Evolutionary conservation across 2,329 filamentous ascomycete species (phyloP).

Genomic region (Graphiopsis chlorocephala): DNA sequence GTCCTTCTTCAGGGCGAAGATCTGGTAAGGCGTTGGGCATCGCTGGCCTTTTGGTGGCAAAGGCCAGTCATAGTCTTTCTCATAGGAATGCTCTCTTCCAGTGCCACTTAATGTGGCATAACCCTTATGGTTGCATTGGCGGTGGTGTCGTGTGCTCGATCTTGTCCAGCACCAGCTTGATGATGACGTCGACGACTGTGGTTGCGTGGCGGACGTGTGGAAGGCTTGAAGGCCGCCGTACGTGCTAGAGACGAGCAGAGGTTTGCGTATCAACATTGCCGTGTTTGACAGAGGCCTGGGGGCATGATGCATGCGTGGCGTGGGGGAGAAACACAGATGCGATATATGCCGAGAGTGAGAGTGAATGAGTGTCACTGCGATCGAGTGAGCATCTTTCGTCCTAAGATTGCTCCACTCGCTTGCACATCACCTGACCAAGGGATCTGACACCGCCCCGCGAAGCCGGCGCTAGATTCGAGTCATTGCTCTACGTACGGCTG

Average conservation of each 20-base stretch:
- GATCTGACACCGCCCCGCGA: neutral
- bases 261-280: constrained; percentile 40
- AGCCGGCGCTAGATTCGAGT: neutral
- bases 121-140: constrained; percentile 18
- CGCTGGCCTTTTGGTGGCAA: constrained; percentile 37
- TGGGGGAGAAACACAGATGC: neutral
- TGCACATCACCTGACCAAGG: too few relatives aligned
- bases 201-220: constrained; percentile 16
- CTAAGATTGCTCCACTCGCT: constrained; percentile 1
- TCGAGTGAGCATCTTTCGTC: neutral
- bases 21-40: constrained; percentile 81
- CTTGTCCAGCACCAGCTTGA: constrained; percentile 35
- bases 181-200: constrained; percentile 43
- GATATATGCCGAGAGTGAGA: constrained; percentile 9
- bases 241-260: constrained; percentile 32
- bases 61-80: constrained; percentile 34
- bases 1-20: constrained; percentile 63
- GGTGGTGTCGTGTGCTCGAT: constrained; percentile 30
- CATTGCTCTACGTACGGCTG: neutral
- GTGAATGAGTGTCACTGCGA: constrained; percentile 11
- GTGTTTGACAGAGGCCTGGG: constrained; percentile 7
- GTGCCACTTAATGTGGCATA: constrained; percentile 36
- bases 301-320: constrained; percentile 1
- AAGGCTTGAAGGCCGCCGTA: constrained; percentile 25
- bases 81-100: constrained; percentile 23